Evolutionary conservation across 495 filamentous ascomycete genomes (phyloP).

Genomic region (Podospora australis): DNA sequence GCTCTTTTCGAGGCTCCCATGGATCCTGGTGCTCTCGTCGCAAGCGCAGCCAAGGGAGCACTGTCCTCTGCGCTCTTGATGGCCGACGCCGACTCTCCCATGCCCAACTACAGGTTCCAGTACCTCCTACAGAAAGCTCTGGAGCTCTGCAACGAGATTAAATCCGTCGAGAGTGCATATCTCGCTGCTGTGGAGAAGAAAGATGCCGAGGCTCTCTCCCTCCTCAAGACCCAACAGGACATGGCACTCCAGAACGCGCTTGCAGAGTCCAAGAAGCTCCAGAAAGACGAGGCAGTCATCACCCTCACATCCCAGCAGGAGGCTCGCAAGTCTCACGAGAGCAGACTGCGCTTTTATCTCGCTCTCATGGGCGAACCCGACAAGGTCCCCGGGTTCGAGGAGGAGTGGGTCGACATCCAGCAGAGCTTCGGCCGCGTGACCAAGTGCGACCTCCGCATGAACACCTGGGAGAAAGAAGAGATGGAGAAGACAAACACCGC

Average conservation of each 20-base stretch:
- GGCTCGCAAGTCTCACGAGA: neutral
- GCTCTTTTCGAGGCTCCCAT: neutral
- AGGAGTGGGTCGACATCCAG: too few species aligned
- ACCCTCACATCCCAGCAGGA: neutral
- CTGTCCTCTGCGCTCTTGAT: neutral
- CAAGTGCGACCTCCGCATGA: too few species aligned
- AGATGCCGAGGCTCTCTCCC: constrained; percentile 29
- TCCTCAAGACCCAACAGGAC: constrained; percentile 17
- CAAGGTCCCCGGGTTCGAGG: too few species aligned
- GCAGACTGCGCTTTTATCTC: neutral
- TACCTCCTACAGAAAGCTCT: neutral
- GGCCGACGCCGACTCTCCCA: neutral
- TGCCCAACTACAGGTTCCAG: neutral
- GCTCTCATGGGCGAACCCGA: neutral
- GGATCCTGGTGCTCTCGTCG: neutral
- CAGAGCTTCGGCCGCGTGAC: too few species aligned
- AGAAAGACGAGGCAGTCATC: neutral
- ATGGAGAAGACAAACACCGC: too few species aligned
- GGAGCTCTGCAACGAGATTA: neutral
- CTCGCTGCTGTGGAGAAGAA: constrained; percentile 7
- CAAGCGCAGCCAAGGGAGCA: neutral
- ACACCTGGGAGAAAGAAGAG: too few species aligned
- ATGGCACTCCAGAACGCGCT: neutral
- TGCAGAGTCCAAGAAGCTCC: neutral
- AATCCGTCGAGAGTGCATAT: neutral